Evolutionary conservation across 1,284 basidiomycete genomes (phyloP), one percentile per base, ranked within the genome.

Genomic region (Rhodotorula sp.): DNA sequence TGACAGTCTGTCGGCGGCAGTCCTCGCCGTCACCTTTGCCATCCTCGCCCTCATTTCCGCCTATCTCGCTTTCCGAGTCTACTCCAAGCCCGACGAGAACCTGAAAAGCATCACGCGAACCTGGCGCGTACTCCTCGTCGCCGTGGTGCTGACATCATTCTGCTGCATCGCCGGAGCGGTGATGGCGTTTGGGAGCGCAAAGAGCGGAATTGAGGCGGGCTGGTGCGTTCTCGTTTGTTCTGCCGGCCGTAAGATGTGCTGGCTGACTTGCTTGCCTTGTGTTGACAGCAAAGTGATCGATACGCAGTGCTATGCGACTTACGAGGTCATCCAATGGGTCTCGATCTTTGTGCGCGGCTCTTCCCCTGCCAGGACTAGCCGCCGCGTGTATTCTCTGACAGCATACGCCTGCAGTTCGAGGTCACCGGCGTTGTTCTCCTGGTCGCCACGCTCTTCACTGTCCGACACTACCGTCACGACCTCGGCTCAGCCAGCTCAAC

Each of bases 301-400:
- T 17, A 54, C 53, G 11, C 27, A 62, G 10, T 70, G 68, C 58
- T 62, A 32, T 32, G 7, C 30, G 2, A 51, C 46, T 8, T 70
- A 66, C 29, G 19, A 13, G 1, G 29, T 19, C 7, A 47, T 66
- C 2, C 32, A 55, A 36, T 59, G 60, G 64, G 10, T 32, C 27
- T 62, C 64, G 7, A 70, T 70, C 49, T 20, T 32, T 0, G 68
- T 70, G 39, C 39, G 39, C 4, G 24, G 64, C 29, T 20, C 13
- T 39, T 4, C 24, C n/a, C 53, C 7, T 3, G 22, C 11, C 13
- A 3, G 13, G n/a, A n/a, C n/a, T n/a, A n/a, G n/a, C n/a, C n/a
- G n/a, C n/a, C n/a, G n/a, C 22, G 19, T 4, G 7, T 24, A 10
- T 15, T 29, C 4, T 4, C 48, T 47, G 22, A 46, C 51, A 8